These are phyloP conservation scores for Jatropha podagrica DNA, from an alignment of 441 rosid species.

Conservation along the genomic window DNA sequence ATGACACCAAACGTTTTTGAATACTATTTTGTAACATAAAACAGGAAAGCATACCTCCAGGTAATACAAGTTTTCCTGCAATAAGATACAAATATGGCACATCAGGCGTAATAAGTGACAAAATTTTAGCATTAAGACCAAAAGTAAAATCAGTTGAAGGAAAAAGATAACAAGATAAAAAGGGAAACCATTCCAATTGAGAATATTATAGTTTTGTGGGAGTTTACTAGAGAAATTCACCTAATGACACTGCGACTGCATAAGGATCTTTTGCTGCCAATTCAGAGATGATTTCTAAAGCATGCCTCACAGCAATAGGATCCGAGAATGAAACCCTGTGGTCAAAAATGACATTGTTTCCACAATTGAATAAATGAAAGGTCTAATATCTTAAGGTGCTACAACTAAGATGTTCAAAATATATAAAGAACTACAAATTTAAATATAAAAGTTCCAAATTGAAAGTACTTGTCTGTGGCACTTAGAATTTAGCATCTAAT, in stretches of 20 bases:
- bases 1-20: neutral
- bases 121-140: constrained; percentile 20
- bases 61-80: constrained; percentile 89
- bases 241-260: constrained; percentile 96
- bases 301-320: constrained; percentile 99
- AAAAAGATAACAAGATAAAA: constrained; percentile 16
- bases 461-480: neutral
- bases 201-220: constrained; percentile 19
- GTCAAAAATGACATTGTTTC: constrained; percentile 13
- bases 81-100: constrained; percentile 24
- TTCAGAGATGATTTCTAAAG: constrained; percentile 86
- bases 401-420: constrained; percentile 1
- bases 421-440: neutral
- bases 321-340: constrained; percentile 88
- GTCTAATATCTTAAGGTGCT: neutral
- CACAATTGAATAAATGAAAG: neutral
- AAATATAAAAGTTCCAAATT: neutral
- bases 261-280: constrained; percentile 90
- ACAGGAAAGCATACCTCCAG: constrained; percentile 65
- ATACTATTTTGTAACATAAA: neutral
- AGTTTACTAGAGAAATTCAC: constrained; percentile 35
- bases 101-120: constrained; percentile 14
- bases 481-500: neutral
- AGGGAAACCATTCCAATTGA: constrained; percentile 7
- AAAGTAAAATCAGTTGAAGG: constrained; percentile 9